Evolutionary conservation across 1,284 basidiomycete genomes (phyloP).

Genomic region (Sanghuangporus weigelae): DNA sequence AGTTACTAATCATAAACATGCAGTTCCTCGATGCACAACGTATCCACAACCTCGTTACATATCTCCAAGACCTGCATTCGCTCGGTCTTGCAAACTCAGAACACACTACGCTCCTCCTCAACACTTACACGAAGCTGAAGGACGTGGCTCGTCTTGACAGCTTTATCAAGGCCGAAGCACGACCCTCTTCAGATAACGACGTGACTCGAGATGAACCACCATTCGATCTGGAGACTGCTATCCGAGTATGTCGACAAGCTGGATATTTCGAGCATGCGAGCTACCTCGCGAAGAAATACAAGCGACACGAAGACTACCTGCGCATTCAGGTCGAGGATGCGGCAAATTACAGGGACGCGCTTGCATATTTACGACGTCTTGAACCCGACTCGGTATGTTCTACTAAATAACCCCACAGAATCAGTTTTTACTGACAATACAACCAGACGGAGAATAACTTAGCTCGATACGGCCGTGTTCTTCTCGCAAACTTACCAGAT

Average conservation of each 20-base stretch:
- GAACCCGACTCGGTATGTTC: slow-evolving; percentile 57
- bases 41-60: slow-evolving; percentile 91
- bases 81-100: slow-evolving; percentile 90
- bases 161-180: slow-evolving; percentile 86
- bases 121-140: slow-evolving; percentile 96
- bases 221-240: slow-evolving; percentile 96
- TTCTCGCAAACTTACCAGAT: slow-evolving; percentile 78
- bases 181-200: slow-evolving; percentile 33
- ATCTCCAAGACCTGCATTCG: slow-evolving; percentile 92
- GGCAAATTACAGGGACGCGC: slow-evolving; percentile 76
- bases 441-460: slow-evolving; percentile 75
- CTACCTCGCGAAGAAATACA: slow-evolving; percentile 90
- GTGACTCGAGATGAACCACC: slow-evolving; percentile 65
- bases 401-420: not conserved
- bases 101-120: slow-evolving; percentile 92
- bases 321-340: slow-evolving; percentile 94
- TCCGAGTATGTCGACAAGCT: slow-evolving; percentile 93
- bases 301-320: slow-evolving; percentile 88
- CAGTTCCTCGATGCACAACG: slow-evolving; percentile 96
- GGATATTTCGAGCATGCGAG: slow-evolving; percentile 95
- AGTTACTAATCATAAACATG: not conserved
- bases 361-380: slow-evolving; percentile 75
- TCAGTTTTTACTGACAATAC: not conserved
- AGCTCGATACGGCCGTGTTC: slow-evolving; percentile 76
- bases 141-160: slow-evolving; percentile 84